Percentiles rank a stretch among this genome's conserved stretches.
phyloP scores from a whole-genome alignment of 257 asterid genomes.

The Mentha longifolia region DNA sequence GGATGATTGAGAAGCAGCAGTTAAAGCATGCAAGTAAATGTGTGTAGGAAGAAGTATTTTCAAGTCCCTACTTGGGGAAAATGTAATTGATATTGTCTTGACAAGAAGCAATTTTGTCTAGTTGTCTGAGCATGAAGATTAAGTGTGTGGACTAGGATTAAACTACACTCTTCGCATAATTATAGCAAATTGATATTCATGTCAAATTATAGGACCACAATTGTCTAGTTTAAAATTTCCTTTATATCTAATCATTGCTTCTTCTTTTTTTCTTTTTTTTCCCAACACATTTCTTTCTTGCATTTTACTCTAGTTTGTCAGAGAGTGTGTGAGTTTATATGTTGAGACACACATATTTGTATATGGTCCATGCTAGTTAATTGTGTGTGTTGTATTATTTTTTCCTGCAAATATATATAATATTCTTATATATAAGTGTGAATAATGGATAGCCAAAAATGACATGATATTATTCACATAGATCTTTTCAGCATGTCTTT shows the following conservation, averaged over 20 bases:
- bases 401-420: too few relatives aligned
- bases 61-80: constrained; percentile 5
- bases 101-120: constrained; percentile 45
- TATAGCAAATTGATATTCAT: constrained; percentile 8
- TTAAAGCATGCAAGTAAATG: not conserved
- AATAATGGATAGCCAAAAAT: not conserved
- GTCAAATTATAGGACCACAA: constrained; percentile 42
- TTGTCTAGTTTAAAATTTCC: constrained; percentile 12
- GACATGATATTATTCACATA: too few relatives aligned
- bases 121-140: constrained; percentile 32
- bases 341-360: not conserved
- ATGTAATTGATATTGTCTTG: constrained; percentile 40
- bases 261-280: not conserved
- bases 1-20: constrained; percentile 34
- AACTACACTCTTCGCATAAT: constrained; percentile 14
- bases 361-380: not conserved
- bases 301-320: not conserved
- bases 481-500: too few relatives aligned
- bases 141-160: constrained; percentile 48
- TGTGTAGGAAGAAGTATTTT: not conserved
- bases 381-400: not conserved
- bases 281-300: not conserved
- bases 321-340: not conserved
- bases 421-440: too few relatives aligned
- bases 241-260: not conserved